phyloP scores from a whole-genome alignment of 108 stramenopile genomes.

The Chaetoceros tenuissimus region DNA sequence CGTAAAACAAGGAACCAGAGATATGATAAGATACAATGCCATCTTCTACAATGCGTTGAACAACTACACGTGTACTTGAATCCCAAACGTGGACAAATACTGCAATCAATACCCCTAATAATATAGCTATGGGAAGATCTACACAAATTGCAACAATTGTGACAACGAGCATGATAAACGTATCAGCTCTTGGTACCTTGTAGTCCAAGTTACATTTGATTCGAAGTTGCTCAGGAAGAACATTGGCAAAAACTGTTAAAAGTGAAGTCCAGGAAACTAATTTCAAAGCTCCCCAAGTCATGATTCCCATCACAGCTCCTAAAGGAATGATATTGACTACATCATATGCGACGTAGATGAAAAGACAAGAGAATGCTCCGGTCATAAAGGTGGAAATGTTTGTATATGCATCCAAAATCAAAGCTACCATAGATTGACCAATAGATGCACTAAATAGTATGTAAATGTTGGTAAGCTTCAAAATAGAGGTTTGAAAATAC shows the following conservation, averaged over 20 bases:
- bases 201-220: neutral
- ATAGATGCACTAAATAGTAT: slow-evolving; percentile 1
- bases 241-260: neutral
- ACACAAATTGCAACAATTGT: neutral
- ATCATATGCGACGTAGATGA: neutral
- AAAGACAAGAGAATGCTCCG: neutral
- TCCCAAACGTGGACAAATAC: slow-evolving; percentile 3
- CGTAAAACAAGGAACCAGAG: slow-evolving; percentile 3
- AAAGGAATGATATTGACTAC: slow-evolving; percentile 1
- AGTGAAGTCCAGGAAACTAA: neutral
- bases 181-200: neutral
- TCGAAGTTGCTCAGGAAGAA: neutral
- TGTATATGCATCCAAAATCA: neutral
- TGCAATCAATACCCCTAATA: neutral
- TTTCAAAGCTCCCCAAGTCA: neutral
- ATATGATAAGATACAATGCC: slow-evolving; percentile 1
- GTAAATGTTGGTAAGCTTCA: no score
- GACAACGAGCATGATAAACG: slow-evolving; percentile 2
- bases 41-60: neutral
- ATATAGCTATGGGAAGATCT: neutral
- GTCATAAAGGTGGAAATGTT: slow-evolving; percentile 4
- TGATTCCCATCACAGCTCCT: neutral
- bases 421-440: neutral
- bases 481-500: no score
- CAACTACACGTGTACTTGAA: neutral